phyloP scores from a whole-genome alignment of 2,329 filamentous ascomycete species.

The Neopestalotiopsis clavispora region DNA sequence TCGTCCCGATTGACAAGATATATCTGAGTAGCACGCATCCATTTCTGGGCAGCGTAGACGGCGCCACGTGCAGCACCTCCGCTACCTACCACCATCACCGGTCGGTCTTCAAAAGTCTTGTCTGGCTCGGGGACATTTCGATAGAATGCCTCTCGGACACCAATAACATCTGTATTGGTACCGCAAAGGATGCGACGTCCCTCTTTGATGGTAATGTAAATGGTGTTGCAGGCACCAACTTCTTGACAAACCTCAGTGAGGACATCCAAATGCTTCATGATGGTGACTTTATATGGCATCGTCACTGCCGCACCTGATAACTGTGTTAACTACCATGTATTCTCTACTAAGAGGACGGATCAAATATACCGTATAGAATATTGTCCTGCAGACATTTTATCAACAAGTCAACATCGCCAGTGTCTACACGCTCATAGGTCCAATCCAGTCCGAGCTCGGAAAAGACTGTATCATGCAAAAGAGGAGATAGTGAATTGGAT shows the following conservation, averaged over 20 bases:
- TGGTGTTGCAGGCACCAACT: conserved; percentile 81
- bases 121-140: conserved; percentile 56
- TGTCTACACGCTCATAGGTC: background rate
- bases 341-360: background rate
- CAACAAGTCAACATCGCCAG: background rate
- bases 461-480: background rate
- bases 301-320: conserved; percentile 70
- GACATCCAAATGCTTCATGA: conserved; percentile 74
- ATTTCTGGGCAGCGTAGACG: conserved; percentile 75
- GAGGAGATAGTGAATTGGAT: background rate
- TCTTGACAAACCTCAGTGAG: conserved; percentile 74
- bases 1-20: conserved; percentile 80
- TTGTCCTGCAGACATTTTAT: background rate
- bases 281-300: conserved; percentile 83
- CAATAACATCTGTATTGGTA: conserved; percentile 82
- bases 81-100: conserved; percentile 76
- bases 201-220: conserved; percentile 63
- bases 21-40: conserved; percentile 69
- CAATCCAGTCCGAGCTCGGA: background rate
- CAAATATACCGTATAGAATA: background rate
- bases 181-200: conserved; percentile 65
- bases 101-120: conserved; percentile 57
- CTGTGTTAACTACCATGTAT: background rate
- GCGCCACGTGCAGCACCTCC: conserved; percentile 80
- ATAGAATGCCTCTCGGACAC: conserved; percentile 74